Evolutionary conservation across 352 stramenopile species (phyloP), one percentile per base, ranked within the genome.

Genomic region (Globisporangium mamillatum): DNA sequence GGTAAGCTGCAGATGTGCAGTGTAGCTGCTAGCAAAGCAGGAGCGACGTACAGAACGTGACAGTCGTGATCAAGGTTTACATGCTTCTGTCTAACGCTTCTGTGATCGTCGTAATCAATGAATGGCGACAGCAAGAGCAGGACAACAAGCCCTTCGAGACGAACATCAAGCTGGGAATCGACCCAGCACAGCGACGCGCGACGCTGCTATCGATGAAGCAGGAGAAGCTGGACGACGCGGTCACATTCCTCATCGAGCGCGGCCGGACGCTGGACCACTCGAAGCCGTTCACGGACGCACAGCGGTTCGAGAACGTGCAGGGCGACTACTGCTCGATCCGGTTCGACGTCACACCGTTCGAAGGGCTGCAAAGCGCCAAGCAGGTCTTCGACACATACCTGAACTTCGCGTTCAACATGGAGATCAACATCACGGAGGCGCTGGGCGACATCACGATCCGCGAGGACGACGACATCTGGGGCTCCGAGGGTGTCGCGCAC

Each of bases 281-380:
- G 8, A 72, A 66, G 16, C 59, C 80, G 36, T 82, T 76, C 27
- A 70, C 72, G 32, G 76, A 84, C 27, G 59, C 72, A 7, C 77
- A 84, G 68, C 71, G 75, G 16, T 80, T 80, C 24, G 73, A 77
- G 62, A 70, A 62, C n/a, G 63, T 38, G 18, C 72, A 79, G 36
- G 69, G 70, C n/a, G 77, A 81, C 58, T 68, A 77, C 25, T 76
- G 64, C 55, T 48, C 75, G 22, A 53, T 73, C 22, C 67, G 74
- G 38, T 86, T 84, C 52, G 80, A 88, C 64, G 74, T 86, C 24
- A 84, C 75, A n/a, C 78, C 80, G 22, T 69, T 88, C 53, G 50
- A 70, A 14, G 73, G 64, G 4, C 53, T 75, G 36, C 52, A 52
- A 16, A 74, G 60, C 29, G 75, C 82, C 27, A 72, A 69, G 36